Evolutionary conservation across 2,329 filamentous ascomycete species (phyloP).

Genomic region (Xylariales sp.): DNA sequence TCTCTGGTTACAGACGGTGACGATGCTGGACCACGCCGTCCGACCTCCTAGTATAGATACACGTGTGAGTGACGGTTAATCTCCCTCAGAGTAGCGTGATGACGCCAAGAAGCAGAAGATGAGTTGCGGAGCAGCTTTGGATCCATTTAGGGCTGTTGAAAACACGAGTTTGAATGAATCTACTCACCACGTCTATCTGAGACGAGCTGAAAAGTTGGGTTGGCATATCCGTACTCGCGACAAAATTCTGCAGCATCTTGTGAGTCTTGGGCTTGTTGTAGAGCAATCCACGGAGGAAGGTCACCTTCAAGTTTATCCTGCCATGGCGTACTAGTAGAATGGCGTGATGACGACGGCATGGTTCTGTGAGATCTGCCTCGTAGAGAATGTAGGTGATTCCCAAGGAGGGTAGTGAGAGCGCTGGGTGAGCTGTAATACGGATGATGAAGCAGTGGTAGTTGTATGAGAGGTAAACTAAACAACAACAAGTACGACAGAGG

Average conservation of each 20-base stretch:
- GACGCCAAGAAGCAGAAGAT: not conserved
- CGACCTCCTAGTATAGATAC: slow-evolving; percentile 61
- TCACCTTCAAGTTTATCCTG: slow-evolving; percentile 54
- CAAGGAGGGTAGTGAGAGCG: no score
- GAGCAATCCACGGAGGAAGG: slow-evolving; percentile 14
- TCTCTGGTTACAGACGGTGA: slow-evolving; percentile 62
- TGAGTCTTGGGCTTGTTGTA: slow-evolving; percentile 1
- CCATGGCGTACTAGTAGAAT: slow-evolving; percentile 43
- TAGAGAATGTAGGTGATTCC: no score
- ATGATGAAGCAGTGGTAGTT: no score
- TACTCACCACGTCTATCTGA: slow-evolving; percentile 70
- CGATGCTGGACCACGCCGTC: slow-evolving; percentile 83
- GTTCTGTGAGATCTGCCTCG: no score
- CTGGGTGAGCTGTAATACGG: no score
- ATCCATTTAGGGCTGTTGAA: no score
- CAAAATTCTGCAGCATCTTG: slow-evolving; percentile 47
- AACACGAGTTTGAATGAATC: no score
- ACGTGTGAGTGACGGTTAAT: not conserved
- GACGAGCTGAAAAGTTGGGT: slow-evolving; percentile 64
- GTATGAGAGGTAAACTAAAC: no score
- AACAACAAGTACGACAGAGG: no score
- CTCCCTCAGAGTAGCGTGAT: not conserved
- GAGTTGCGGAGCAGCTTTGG: no score
- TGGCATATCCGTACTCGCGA: slow-evolving; percentile 43
- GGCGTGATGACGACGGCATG: no score